Evolutionary conservation across 2,329 filamentous ascomycete genomes (phyloP), one percentile per base, ranked within the genome.

Genomic region (Fusarium sp.): DNA sequence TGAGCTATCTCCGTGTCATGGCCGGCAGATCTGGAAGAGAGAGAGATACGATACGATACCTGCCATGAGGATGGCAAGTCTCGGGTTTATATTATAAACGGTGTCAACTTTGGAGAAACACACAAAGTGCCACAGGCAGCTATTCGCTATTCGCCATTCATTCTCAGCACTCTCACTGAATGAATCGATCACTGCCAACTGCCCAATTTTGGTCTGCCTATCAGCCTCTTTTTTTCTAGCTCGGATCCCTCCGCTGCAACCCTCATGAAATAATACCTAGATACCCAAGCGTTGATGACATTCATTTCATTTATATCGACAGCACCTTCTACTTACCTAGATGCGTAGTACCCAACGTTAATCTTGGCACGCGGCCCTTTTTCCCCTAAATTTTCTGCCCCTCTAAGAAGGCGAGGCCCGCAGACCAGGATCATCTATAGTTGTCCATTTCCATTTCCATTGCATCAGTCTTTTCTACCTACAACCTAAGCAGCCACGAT

Each of bases 1-100:
- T 45, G 25, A 29, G 41, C 54, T 61, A 70, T 69, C 52, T 49
- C 68, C 68, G 68, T 47, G 34, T 12, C 61, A 70, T 62, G 65
- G 36, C 68, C 68, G 66, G 61, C 26, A 44, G 42, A 49, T 54
- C 57, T 38, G n/a, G 19, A 25, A 22, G 29, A 31, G 11, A 50
- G 15, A 28, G 22, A 13, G 12, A 40, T 22, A 15, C 25, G 29
- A 53, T 31, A 10, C 29, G 9, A 29, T 29, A 19, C 28, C 11
- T 29, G 11, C n/a, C 31, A 34, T 12, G 3, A 34, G 11, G 7
- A 34, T 19, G 19, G 31, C 13, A 34, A 7, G 12, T 13, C 7
- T n/a, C 12, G 5, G 10, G 12, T 34, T 12, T 34, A 34, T 34
- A 34, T 34, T 12, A 34, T 4, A 34, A 34, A 12, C 13, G n/a